Conservation (phyloP, 768 basidiomycete species). For the Neoboletus brunneissimus region DNA sequence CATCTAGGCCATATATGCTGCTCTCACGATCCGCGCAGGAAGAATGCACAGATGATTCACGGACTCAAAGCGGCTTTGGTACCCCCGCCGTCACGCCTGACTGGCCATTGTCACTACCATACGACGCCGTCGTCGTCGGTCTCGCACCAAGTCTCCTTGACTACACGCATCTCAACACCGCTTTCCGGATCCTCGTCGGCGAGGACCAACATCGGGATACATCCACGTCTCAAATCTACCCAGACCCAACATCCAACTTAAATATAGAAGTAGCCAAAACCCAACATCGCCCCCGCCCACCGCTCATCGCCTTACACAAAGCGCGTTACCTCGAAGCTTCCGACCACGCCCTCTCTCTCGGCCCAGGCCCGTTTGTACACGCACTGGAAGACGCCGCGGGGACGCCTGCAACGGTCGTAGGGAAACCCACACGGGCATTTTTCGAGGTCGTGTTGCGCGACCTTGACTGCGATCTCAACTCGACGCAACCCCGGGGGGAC, state of each 20-base stretch:
- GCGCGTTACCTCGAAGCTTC: slow-evolving; percentile 49
- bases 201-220: slow-evolving; percentile 28
- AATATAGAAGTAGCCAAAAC: too few species aligned
- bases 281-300: slow-evolving; percentile 8
- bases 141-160: slow-evolving; percentile 50
- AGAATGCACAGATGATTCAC: slow-evolving; percentile 33
- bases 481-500: background rate
- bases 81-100: background rate
- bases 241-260: too few species aligned
- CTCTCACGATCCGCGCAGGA: slow-evolving; percentile 49
- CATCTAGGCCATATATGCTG: slow-evolving; percentile 48
- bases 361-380: slow-evolving; percentile 67
- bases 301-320: slow-evolving; percentile 60
- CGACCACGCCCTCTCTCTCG: slow-evolving; percentile 54
- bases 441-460: slow-evolving; percentile 56
- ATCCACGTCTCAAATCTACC: background rate
- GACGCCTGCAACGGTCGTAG: slow-evolving; percentile 50
- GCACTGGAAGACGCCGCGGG: slow-evolving; percentile 58
- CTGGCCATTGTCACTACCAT: slow-evolving; percentile 11
- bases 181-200: slow-evolving; percentile 60
- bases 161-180: slow-evolving; percentile 57
- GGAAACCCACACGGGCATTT: slow-evolving; percentile 60
- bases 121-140: slow-evolving; percentile 65
- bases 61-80: background rate
- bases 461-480: slow-evolving; percentile 27